Evolutionary conservation across 352 stramenopile species (phyloP).

Genomic region (Saprolegnia parasitica): DNA sequence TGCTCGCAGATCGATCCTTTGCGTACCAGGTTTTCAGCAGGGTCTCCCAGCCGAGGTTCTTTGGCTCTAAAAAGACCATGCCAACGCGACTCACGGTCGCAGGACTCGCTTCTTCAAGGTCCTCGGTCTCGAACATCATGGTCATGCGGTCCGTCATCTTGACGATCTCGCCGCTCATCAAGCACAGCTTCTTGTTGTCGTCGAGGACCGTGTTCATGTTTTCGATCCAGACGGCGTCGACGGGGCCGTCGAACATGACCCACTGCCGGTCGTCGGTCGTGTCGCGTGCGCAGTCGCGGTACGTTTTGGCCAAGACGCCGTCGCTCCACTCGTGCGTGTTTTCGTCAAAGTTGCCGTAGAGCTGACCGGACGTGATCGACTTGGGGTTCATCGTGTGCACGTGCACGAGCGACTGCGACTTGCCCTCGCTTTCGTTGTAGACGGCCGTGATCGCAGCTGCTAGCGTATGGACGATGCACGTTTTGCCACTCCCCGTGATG

Average conservation of each 20-base stretch:
- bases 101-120: constrained; percentile 82
- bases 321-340: constrained; percentile 95
- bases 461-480: constrained; percentile 84
- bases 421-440: constrained; percentile 47
- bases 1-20: constrained; percentile 31
- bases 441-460: constrained; percentile 73
- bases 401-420: constrained; percentile 58
- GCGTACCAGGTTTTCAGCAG: constrained; percentile 83
- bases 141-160: constrained; percentile 92
- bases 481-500: constrained; percentile 91
- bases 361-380: constrained; percentile 89
- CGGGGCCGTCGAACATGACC: constrained; percentile 91
- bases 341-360: constrained; percentile 94
- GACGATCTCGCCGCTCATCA: constrained; percentile 94
- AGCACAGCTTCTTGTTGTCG: constrained; percentile 92
- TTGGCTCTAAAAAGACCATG: constrained; percentile 91
- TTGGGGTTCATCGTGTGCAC: constrained; percentile 94
- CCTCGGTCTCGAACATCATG: constrained; percentile 96
- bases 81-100: constrained; percentile 90
- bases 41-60: constrained; percentile 88
- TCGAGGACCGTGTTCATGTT: constrained; percentile 95
- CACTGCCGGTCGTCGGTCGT: constrained; percentile 85
- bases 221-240: constrained; percentile 94
- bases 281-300: constrained; percentile 86
- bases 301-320: constrained; percentile 91